phyloP scores from a whole-genome alignment of 306 rosid species.

The Cucurbita argyrosperma region DNA sequence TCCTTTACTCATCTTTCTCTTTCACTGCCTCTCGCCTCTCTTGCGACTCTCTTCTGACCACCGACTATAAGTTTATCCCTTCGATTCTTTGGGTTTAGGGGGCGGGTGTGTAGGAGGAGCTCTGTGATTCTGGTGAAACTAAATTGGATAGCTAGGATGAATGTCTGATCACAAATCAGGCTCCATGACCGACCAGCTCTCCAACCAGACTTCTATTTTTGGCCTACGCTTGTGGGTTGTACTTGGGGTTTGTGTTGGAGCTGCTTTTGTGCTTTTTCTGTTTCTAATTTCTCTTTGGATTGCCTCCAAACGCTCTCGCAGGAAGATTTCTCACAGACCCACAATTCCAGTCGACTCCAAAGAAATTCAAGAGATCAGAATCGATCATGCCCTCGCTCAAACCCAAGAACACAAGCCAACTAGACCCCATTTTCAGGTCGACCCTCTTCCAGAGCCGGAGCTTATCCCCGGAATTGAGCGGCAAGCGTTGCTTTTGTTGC shows the following conservation, averaged over 20 bases:
- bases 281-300: constrained; percentile 55
- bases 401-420: constrained; percentile 9
- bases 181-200: constrained; percentile 57
- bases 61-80: neutral
- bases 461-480: constrained; percentile 21
- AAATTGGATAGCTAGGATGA: neutral
- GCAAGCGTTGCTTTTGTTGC: constrained; percentile 25
- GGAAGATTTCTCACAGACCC: constrained; percentile 18
- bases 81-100: neutral
- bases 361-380: constrained; percentile 65
- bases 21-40: neutral
- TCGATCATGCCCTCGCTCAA: constrained; percentile 16
- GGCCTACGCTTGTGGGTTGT: constrained; percentile 64
- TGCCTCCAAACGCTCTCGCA: constrained; percentile 44
- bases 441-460: constrained; percentile 35
- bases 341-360: constrained; percentile 51
- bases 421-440: constrained; percentile 17
- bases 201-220: constrained; percentile 61
- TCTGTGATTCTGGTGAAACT: neutral
- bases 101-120: neutral
- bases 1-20: neutral
- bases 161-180: constrained; percentile 19
- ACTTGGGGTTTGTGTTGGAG: constrained; percentile 57
- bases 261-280: constrained; percentile 52
- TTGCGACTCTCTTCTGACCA: neutral